Evolutionary conservation across 2,329 filamentous ascomycete species (phyloP), one percentile per base, ranked within the genome.

Genomic region (Gliomastix tumulicola): DNA sequence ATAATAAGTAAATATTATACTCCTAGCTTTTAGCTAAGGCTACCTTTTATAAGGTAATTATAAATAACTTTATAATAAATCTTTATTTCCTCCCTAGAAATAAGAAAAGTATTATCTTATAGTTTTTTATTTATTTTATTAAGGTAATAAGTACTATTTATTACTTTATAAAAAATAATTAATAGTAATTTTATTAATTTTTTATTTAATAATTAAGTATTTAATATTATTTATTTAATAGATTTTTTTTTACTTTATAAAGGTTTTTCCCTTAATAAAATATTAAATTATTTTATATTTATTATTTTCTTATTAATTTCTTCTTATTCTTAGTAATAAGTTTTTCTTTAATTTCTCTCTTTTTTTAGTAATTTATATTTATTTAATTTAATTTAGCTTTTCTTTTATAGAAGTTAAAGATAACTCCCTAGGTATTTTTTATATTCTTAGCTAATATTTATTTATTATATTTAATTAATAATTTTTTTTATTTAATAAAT

Each of bases 121-220:
- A 31, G 16, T 31, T 31, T 31, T 31, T 4, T 31, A 31, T 31
- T 31, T 31, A n/a, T 17, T 31, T 31, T n/a, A 31, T 31, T 31
- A 31, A n/a, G 16, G 10, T 31, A 13, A 31, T n/a, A 31, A 4
- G 16, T 3, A 31, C 9, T n/a, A 31, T 31, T 10, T 3, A 3
- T 31, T 31, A 31, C 10, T 9, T 31, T 31, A 31, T n/a, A 13
- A 31, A 17, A 13, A 31, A n/a, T 13, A 31, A 31, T 3, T 13
- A 3, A 13, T 31, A 31, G 3, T n/a, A 17, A 4, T 31, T 4
- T 4, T n/a, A n/a, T 17, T n/a, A 31, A 13, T 31, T 31, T n/a
- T n/a, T 31, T 31, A 13, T 10, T 31, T 10, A 13, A 31, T 31
- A n/a, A 31, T 31, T n/a, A 31, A 31, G 9, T 31, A 31, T 31